Evolutionary conservation across 169 alveolate genomes (phyloP).

Genomic region (Plasmodium chabaudi): DNA sequence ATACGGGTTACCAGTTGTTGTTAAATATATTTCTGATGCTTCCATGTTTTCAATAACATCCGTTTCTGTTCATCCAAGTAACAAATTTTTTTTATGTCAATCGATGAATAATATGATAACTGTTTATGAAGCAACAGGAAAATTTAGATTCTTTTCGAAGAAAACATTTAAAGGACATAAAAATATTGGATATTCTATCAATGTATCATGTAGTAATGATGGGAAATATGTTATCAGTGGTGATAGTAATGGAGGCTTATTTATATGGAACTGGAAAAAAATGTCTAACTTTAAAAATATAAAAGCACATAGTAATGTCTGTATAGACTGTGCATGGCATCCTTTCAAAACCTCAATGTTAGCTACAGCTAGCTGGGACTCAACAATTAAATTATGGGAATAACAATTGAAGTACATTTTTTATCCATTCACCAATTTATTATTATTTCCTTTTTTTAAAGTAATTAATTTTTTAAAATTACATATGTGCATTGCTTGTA

Average conservation of each 20-base stretch:
- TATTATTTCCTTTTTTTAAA: slow-evolving; percentile 1
- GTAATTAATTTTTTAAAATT: neutral
- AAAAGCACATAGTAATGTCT: slow-evolving; percentile 95
- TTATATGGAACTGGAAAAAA: slow-evolving; percentile 98
- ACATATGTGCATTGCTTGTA: neutral
- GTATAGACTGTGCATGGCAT: slow-evolving; percentile 97
- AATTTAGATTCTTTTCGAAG: slow-evolving; percentile 91
- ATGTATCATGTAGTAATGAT: slow-evolving; percentile 95
- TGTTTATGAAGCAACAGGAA: slow-evolving; percentile 93
- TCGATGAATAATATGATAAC: slow-evolving; percentile 95
- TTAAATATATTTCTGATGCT: slow-evolving; percentile 96
- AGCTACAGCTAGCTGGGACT: slow-evolving; percentile 98
- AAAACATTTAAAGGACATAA: slow-evolving; percentile 95
- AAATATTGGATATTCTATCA: slow-evolving; percentile 95
- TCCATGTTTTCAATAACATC: slow-evolving; percentile 95
- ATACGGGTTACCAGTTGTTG: slow-evolving; percentile 96
- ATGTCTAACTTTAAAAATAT: slow-evolving; percentile 92
- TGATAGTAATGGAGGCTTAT: slow-evolving; percentile 96
- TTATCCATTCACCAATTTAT: neutral
- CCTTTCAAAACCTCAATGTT: slow-evolving; percentile 94
- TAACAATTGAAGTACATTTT: slow-evolving; percentile 57
- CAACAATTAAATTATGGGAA: slow-evolving; percentile 96
- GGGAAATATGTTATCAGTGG: slow-evolving; percentile 96
- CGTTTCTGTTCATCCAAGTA: slow-evolving; percentile 94
- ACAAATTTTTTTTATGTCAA: slow-evolving; percentile 95